Conservation (phyloP, 1,139 yeast genomes). For the Yamadazyma sp. region DNA sequence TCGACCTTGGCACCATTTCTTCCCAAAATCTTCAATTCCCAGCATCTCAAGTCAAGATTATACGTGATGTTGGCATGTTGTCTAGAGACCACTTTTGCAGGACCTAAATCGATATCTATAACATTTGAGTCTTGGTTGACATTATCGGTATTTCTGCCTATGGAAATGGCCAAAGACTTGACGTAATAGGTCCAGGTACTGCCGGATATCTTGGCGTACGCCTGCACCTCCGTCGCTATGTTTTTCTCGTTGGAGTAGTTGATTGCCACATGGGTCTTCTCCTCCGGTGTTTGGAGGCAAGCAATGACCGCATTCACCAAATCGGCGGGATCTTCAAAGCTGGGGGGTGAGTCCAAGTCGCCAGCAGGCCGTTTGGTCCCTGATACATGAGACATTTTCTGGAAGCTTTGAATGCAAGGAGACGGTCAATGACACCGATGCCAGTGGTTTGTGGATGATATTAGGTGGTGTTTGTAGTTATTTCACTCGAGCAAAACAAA, state of each 20-base stretch:
- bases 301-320: slow-evolving; percentile 54
- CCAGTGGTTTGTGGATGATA: too few species aligned
- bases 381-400: slow-evolving; percentile 23
- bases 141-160: slow-evolving; percentile 82
- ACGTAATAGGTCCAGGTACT: slow-evolving; percentile 92
- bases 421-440: not conserved
- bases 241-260: slow-evolving; percentile 66
- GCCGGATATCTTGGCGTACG: slow-evolving; percentile 96
- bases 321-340: slow-evolving; percentile 49
- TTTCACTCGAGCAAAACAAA: not conserved
- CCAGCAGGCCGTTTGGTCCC: slow-evolving; percentile 27
- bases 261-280: slow-evolving; percentile 49
- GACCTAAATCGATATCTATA: slow-evolving; percentile 90
- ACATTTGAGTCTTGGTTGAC: slow-evolving; percentile 14
- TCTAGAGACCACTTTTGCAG: slow-evolving; percentile 92
- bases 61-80: slow-evolving; percentile 84
- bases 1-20: slow-evolving; percentile 94
- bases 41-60: slow-evolving; percentile 68
- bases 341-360: slow-evolving; percentile 20
- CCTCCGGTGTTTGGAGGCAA: slow-evolving; percentile 48
- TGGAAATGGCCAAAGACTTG: slow-evolving; percentile 69
- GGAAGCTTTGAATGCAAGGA: too few species aligned
- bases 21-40: slow-evolving; percentile 85
- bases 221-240: slow-evolving; percentile 84
- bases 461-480: too few species aligned